These are phyloP conservation scores for Lodderomyces elongisporus DNA, from an alignment of 1,139 yeast species.

Conservation along the genomic window DNA sequence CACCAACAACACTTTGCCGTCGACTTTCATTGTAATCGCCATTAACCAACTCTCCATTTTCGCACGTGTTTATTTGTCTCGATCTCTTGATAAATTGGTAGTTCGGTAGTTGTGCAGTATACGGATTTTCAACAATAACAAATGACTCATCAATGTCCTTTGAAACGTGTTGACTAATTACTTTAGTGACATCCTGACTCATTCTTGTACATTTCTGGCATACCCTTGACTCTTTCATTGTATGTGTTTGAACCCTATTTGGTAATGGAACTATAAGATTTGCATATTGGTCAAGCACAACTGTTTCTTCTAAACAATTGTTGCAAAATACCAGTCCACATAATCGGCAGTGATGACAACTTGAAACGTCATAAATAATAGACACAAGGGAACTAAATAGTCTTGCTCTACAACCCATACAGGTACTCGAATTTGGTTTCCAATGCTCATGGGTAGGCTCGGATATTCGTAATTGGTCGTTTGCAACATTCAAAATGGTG, in stretches of 20 bases:
- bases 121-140: slow-evolving; percentile 39
- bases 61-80: slow-evolving; percentile 2
- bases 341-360: slow-evolving; percentile 41
- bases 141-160: background rate
- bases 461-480: background rate
- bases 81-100: too few species aligned
- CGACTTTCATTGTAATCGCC: too few species aligned
- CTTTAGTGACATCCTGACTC: background rate
- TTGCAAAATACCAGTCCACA: slow-evolving; percentile 39
- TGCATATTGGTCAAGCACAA: slow-evolving; percentile 32
- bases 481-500: background rate
- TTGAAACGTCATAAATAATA: slow-evolving; percentile 9
- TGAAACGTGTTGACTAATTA: background rate
- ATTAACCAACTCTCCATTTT: too few species aligned
- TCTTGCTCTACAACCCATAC: slow-evolving; percentile 38
- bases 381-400: slow-evolving; percentile 26
- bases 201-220: slow-evolving; percentile 3
- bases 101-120: slow-evolving; percentile 13
- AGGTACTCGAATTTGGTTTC: slow-evolving; percentile 37
- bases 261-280: slow-evolving; percentile 34
- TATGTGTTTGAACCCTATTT: slow-evolving; percentile 14
- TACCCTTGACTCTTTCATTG: background rate
- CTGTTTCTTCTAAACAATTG: slow-evolving; percentile 19
- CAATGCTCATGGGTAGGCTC: slow-evolving; percentile 43
- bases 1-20: slow-evolving; percentile 12